Conservation (phyloP, 225 moss, liverwort and hornwort species). For the Thuidium tamariscinum region DNA sequence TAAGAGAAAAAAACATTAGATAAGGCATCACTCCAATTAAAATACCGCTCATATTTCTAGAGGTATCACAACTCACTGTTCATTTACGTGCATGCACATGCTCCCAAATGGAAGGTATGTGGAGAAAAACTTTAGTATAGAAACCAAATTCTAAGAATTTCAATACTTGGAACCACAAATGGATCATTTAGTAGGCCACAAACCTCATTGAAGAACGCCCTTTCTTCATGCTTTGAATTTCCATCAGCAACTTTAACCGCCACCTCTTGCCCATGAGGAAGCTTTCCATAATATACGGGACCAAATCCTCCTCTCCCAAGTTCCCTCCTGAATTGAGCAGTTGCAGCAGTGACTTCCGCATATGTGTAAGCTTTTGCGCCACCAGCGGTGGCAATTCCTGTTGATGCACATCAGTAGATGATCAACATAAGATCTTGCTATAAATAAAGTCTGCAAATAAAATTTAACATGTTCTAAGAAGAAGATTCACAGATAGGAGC, state of each 20-base stretch:
- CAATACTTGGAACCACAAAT: too few species aligned
- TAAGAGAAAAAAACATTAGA: too few species aligned
- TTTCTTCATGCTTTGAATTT: not conserved
- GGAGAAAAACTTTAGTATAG: not conserved
- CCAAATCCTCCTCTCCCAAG: constrained; percentile 10
- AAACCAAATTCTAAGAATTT: not conserved
- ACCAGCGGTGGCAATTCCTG: not conserved
- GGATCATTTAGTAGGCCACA: too few species aligned
- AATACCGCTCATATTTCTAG: not conserved
- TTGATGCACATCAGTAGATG: too few species aligned
- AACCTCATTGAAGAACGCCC: constrained; percentile 41
- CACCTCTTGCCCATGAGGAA: constrained; percentile 22
- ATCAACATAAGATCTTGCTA: too few species aligned
- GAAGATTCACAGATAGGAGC: too few species aligned
- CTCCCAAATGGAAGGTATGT: not conserved
- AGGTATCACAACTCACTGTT: not conserved
- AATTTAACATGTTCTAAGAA: too few species aligned
- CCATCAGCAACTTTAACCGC: constrained; percentile 27
- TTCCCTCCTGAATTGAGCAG: constrained; percentile 4
- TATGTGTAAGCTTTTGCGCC: not conserved
- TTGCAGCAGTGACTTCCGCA: constrained; percentile 11
- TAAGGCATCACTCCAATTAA: not conserved
- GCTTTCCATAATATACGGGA: not conserved
- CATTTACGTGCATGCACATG: too few species aligned
- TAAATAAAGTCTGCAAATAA: too few species aligned